Evolutionary conservation across 768 basidiomycete genomes (phyloP).

Genomic region (Trametes gibbosa): DNA sequence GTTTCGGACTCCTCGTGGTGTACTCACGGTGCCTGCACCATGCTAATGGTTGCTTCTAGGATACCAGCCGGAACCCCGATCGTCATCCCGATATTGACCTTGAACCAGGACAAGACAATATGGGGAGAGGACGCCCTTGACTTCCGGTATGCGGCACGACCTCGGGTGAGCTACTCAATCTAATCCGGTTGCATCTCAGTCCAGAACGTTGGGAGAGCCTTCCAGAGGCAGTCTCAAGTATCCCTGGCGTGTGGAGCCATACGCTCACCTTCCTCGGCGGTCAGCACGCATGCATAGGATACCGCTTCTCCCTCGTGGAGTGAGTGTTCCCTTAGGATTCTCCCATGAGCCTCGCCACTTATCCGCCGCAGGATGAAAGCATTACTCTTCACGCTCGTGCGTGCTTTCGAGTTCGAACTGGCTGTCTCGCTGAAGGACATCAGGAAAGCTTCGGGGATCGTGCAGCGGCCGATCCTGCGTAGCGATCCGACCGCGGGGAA

Average conservation of each 20-base stretch:
- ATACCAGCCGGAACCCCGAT: slow-evolving; percentile 30
- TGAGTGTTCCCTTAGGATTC: slow-evolving; percentile 30
- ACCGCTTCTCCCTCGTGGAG: slow-evolving; percentile 61
- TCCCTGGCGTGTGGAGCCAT: slow-evolving; percentile 64
- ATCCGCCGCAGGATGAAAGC: slow-evolving; percentile 31
- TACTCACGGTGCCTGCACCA: too few species aligned
- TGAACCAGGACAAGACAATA: too few species aligned
- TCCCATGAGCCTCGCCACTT: slow-evolving; percentile 38
- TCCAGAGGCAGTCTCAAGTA: slow-evolving; percentile 40
- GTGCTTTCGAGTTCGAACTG: slow-evolving; percentile 32
- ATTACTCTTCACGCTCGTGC: slow-evolving; percentile 32
- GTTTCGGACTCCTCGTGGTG: background rate
- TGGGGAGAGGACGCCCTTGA: too few species aligned
- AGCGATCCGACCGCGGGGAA: slow-evolving; percentile 13
- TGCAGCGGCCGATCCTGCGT: slow-evolving; percentile 25
- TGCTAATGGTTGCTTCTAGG: background rate
- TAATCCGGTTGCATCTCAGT: background rate
- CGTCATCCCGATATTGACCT: too few species aligned
- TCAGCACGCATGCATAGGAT: slow-evolving; percentile 64
- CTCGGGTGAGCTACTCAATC: too few species aligned
- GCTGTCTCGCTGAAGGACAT: slow-evolving; percentile 27
- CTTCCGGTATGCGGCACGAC: too few species aligned
- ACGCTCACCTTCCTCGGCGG: slow-evolving; percentile 63
- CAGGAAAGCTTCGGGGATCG: slow-evolving; percentile 16
- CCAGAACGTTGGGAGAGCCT: slow-evolving; percentile 32